These are phyloP conservation scores for Beauveria medogensis DNA, from an alignment of 2,329 filamentous ascomycete genomes.

Conservation along the genomic window DNA sequence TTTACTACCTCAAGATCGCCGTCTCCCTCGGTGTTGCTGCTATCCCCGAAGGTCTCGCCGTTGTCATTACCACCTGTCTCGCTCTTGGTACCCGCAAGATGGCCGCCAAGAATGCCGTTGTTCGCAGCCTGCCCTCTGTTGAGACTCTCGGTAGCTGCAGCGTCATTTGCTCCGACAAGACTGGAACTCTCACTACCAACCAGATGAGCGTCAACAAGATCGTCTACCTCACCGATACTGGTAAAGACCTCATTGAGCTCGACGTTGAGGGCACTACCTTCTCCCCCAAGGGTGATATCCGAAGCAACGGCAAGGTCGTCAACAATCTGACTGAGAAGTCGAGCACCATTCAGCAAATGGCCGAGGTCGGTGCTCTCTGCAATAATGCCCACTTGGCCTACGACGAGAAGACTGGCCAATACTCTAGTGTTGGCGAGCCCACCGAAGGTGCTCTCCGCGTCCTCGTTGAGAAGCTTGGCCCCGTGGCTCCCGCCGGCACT, in stretches of 20 bases:
- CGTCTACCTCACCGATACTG: slow-evolving; percentile 69
- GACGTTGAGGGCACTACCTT: slow-evolving; percentile 92
- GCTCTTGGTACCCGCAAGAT: slow-evolving; percentile 96
- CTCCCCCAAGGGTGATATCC: slow-evolving; percentile 69
- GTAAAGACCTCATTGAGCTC: slow-evolving; percentile 70
- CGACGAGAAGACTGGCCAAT: slow-evolving; percentile 65
- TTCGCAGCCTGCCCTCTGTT: slow-evolving; percentile 90
- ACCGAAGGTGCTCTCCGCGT: slow-evolving; percentile 91
- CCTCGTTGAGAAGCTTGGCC: slow-evolving; percentile 89
- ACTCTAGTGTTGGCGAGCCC: slow-evolving; percentile 82
- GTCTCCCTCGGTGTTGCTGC: slow-evolving; percentile 96
- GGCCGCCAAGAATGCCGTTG: slow-evolving; percentile 96
- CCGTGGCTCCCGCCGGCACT: slow-evolving; percentile 52
- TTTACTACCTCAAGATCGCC: slow-evolving; percentile 99
- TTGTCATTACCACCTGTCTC: slow-evolving; percentile 97
- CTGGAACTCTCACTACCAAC: slow-evolving; percentile 94
- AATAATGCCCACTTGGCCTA: slow-evolving; percentile 82
- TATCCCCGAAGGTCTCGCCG: slow-evolving; percentile 93
- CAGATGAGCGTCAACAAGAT: slow-evolving; percentile 98
- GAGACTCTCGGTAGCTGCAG: slow-evolving; percentile 98
- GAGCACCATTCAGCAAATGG: slow-evolving; percentile 70
- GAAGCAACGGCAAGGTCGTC: slow-evolving; percentile 57
- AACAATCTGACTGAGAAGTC: slow-evolving; percentile 63
- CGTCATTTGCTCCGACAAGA: slow-evolving; percentile 99
- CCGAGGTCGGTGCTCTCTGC: slow-evolving; percentile 66